Base-by-base conservation (phyloP, 495 filamentous ascomycete genomes). In the Trypethelium eluteriae region DNA sequence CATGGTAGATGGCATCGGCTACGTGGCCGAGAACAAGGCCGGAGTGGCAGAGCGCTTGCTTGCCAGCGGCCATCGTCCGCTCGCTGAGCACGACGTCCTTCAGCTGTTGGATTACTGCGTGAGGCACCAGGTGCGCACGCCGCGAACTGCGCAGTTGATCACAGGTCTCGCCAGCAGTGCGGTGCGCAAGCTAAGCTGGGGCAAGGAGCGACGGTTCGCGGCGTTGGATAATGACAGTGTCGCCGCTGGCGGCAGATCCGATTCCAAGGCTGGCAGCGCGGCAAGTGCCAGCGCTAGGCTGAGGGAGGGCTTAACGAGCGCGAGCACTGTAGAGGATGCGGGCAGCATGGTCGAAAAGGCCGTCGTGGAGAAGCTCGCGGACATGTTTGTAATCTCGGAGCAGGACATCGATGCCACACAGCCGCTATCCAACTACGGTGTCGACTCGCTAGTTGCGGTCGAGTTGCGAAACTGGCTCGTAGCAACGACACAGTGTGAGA, bases 381-480 rank as follows among this genome's bases (percentile, higher is more conserved):
- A 5, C 41, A 7, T 50, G 16, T 39, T 50, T n/a, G 63, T 6
- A 7, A 10, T 49, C 10, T 35, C 38, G 36, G 62, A 35, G 6
- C 32, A 49, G 36, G 41, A 12, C 34, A 47, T 47, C 38, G 38
- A 47, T 10, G 6, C 62, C 14, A 32, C 9, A 10, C 36, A 64
- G 25, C 39, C 62, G 39, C 36, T 64, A 0, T 53, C 62, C 7
- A 44, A 14, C 12, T 53, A 53, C 16, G 62, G 62, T 10, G 10
- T 64, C n/a, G 62, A 64, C 35, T 64, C 62, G 36, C 36, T 64
- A 4, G 41, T 64, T 14, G 62, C 62, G 12, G 38, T 47, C 16
- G 62, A 64, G 62, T 53, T 64, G 9, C 7, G 38, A 12, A 64
- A 64, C 36, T 64, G 62, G 62, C 16, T 64, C 39, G 11, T 12